Base-by-base conservation (phyloP, 768 basidiomycete species). In the Mycena chlorophos region DNA sequence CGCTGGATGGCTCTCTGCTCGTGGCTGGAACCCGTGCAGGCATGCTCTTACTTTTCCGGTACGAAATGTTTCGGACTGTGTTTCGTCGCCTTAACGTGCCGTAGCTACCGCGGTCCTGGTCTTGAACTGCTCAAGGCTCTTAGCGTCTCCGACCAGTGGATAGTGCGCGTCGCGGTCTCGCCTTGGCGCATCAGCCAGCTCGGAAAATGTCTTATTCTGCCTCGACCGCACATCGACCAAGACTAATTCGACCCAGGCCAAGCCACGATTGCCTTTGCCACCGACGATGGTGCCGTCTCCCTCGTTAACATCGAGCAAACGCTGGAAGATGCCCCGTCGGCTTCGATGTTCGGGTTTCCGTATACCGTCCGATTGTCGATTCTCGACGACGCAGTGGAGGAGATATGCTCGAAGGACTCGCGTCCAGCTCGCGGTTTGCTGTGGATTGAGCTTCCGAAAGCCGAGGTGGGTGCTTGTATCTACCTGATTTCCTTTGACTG, bases 1-100 rank as follows among this genome's bases (percentile, higher is more conserved):
- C 82, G 0, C 48, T 66, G 22, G 47, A 80, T 55, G 80, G 77
- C 2, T 91, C 90, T 3, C 67, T 91, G 0, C 78, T 93, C 3
- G 77, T 87, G n/a, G 69, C 82, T 3, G 91, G 89, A 3, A 88
- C 73, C 60, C 76, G 89, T 22, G 86, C 82, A 1, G 91, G 91
- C 17, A 74, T 75, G 37, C 66, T 91, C 19, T 65, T 75, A 5
- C 80, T 91, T 20, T 65, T 88, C 27, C 80, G 85, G 87, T 86
- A 34, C 19, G 57, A 31, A 23, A 28, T 14, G 2, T 34, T 10
- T 8, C 10, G 17, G 23, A 3, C 20, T 25, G 14, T 30, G 39
- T 30, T 23, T 39, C 16, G 49, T 12, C 20, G 30, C 31, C 13
- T 54, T 57, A 20, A 55, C n/a, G n/a, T 2, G 39, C 4, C 22